phyloP scores from a whole-genome alignment of 768 basidiomycete genomes.

The Coprinopsis strossmayeri region DNA sequence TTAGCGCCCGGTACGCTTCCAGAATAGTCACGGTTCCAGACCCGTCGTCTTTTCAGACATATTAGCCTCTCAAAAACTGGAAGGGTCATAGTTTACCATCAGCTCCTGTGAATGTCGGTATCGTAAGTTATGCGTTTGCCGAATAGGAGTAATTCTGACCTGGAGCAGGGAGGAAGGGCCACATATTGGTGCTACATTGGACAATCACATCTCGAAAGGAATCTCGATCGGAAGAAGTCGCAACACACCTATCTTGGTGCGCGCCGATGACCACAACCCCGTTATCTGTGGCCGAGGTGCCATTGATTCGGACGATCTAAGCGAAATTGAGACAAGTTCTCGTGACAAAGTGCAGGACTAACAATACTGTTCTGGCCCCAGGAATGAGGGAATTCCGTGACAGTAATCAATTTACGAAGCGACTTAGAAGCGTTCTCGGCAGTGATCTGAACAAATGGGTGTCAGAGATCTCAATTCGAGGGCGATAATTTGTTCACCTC shows the following conservation, averaged over 20 bases:
- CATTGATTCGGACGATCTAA: conserved; percentile 73
- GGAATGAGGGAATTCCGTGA: conserved; percentile 68
- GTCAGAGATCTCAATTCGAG: conserved; percentile 7
- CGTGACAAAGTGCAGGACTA: conserved; percentile 18
- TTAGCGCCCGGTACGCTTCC: conserved; percentile 67
- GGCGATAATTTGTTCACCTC: conserved; percentile 37
- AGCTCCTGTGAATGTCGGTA: conserved; percentile 30
- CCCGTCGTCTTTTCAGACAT: conserved; percentile 51
- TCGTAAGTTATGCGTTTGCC: conserved; percentile 13
- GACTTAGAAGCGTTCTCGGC: conserved; percentile 48
- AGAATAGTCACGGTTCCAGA: conserved; percentile 77
- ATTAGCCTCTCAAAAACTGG: conserved; percentile 6
- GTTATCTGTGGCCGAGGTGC: conserved; percentile 55
- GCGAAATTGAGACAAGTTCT: conserved; percentile 9
- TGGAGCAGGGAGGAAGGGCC: conserved; percentile 74
- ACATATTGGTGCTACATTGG: conserved; percentile 55
- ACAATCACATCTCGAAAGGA: not conserved
- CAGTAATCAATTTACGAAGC: conserved; percentile 49
- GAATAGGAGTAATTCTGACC: conserved; percentile 36
- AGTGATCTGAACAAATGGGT: conserved; percentile 46
- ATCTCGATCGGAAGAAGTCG: conserved; percentile 4
- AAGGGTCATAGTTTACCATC: conserved; percentile 32
- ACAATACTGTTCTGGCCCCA: conserved; percentile 86
- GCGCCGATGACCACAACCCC: conserved; percentile 67
- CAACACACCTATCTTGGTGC: conserved; percentile 70